Conservation (phyloP, 2,329 filamentous ascomycete species). For the Gaeumannomyces tritici region DNA sequence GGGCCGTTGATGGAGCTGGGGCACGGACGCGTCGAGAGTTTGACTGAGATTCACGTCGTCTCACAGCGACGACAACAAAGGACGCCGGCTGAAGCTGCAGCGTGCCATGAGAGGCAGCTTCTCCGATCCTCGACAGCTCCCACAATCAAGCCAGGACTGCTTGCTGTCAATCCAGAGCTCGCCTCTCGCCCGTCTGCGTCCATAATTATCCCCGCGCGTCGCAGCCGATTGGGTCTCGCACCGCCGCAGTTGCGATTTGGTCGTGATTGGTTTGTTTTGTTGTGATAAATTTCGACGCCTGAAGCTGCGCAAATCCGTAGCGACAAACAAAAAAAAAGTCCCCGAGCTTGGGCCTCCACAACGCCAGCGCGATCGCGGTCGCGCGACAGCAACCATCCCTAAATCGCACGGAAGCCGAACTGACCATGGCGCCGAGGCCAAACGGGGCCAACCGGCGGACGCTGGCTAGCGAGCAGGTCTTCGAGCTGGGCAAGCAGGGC, state of each 20-base stretch:
- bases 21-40: background rate
- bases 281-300: background rate
- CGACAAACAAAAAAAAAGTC: background rate
- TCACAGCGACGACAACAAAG: background rate
- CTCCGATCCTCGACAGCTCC: background rate
- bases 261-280: background rate
- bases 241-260: background rate
- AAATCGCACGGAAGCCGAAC: background rate
- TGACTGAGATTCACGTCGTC: background rate
- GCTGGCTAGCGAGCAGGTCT: background rate
- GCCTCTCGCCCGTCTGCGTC: background rate
- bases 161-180: background rate
- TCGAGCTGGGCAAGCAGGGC: constrained; percentile 1
- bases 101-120: background rate
- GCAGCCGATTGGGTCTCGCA: background rate
- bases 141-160: background rate
- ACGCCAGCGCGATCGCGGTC: background rate
- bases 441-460: background rate
- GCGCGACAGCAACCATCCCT: background rate
- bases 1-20: background rate
- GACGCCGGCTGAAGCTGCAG: background rate
- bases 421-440: background rate
- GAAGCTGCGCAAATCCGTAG: background rate
- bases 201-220: background rate
- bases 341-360: background rate